Evolutionary conservation across 306 rosid genomes (phyloP), one percentile per base, ranked within the genome.

Genomic region (Dicorynia guianensis): DNA sequence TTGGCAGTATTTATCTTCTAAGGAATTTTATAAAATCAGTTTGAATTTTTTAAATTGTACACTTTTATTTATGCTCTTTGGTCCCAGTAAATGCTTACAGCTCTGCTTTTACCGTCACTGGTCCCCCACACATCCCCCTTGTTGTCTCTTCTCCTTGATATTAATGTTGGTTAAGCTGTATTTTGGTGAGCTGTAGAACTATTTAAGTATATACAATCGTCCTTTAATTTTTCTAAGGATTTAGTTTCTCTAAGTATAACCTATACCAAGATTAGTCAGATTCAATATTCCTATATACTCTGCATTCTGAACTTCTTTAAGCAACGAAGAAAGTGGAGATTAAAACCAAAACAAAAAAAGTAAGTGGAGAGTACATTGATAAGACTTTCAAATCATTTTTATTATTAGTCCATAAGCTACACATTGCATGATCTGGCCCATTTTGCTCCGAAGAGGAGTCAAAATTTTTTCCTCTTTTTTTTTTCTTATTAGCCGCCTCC

Each of bases 41-140:
- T 83, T 76, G 76, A 81, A 83, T 75, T 71, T 83, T 83, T 83
- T 50, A 25, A 71, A 54, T 11, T 13, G 17, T 60, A 52, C 63
- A 14, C 63, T 54, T 50, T 46, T 0, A 17, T 60, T 66, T 62
- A 17, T 58, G 52, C 39, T 56, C 64, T 69, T 42, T 70, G 19
- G 34, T 25, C 25, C 17, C 15, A 12, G 52, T 38, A 53, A 52
- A 35, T 69, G 38, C 62, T 35, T 36, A n/a, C 66, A 54, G 30
- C 39, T 44, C 10, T 53, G 61, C 64, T 63, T 70, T 76, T 80
- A 7, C 9, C 69, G 39, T 52, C 58, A 59, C 43, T 59, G 79
- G 79, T 79, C 83, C 81, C 76, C 79, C 19, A 54, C 80, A 46
- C 64, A 69, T 83, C 50, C 11, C 55, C 61, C 25, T 43, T 55